phyloP scores from a whole-genome alignment of 73 alveolate species.

The Blepharisma japonicum region DNA sequence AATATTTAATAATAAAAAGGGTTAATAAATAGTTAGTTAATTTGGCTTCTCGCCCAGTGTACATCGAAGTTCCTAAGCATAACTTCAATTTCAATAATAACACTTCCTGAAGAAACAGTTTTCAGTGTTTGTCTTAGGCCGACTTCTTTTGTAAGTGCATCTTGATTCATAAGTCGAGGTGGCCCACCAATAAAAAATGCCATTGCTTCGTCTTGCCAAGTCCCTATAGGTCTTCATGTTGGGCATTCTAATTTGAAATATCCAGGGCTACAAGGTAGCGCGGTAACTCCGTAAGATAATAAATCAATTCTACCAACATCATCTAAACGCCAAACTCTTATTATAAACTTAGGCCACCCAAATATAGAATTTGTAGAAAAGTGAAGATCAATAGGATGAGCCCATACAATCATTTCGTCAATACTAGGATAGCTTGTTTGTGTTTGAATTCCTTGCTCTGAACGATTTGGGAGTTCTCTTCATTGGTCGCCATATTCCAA shows the following conservation, averaged over 20 bases:
- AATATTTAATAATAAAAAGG: too few relatives aligned
- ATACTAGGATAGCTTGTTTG: constrained; percentile 77
- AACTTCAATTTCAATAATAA: constrained; percentile 47
- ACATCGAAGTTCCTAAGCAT: too few relatives aligned
- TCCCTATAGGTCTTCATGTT: constrained; percentile 85
- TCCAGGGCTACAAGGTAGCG: constrained; percentile 69
- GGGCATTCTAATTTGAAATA: constrained; percentile 66
- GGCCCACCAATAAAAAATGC: constrained; percentile 66
- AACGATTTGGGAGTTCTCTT: constrained; percentile 53
- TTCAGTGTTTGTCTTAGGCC: constrained; percentile 38
- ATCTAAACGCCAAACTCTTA: constrained; percentile 81
- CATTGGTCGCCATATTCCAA: constrained; percentile 78
- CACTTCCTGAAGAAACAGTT: constrained; percentile 51
- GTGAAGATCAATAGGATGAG: constrained; percentile 85
- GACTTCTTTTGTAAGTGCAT: constrained; percentile 40
- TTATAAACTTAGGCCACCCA: constrained; percentile 72
- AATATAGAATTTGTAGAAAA: constrained; percentile 58
- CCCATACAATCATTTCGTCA: constrained; percentile 65
- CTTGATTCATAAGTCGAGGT: constrained; percentile 70
- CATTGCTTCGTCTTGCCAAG: constrained; percentile 58
- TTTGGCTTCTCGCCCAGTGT: too few relatives aligned
- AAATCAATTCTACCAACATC: constrained; percentile 81
- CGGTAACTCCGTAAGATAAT: constrained; percentile 63
- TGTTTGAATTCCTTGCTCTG: constrained; percentile 60
- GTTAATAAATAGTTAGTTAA: too few relatives aligned